Evolutionary conservation across 208 protist genomes (phyloP).

Genomic region (Acanthamoeba sp.): DNA sequence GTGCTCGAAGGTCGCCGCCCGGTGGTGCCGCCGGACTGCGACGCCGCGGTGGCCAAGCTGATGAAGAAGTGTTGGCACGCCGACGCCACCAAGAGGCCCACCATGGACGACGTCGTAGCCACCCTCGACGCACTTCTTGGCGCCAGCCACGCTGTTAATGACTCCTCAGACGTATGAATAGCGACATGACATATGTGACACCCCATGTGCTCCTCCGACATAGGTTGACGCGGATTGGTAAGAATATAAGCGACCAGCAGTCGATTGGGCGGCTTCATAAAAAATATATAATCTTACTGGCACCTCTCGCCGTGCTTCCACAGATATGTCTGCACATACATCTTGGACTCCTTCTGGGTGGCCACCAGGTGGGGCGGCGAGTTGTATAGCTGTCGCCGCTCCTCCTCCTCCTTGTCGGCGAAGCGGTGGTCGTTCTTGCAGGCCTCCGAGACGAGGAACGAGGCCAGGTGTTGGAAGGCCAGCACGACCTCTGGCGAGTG

Average conservation of each 20-base stretch:
- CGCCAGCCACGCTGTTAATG: background rate
- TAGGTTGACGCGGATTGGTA: no score
- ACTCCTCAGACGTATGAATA: no score
- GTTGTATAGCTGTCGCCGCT: slow-evolving; percentile 48
- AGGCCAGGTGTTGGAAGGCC: slow-evolving; percentile 77
- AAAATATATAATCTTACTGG: no score
- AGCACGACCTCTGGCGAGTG: slow-evolving; percentile 79
- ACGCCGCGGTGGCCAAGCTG: background rate
- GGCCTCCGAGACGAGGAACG: slow-evolving; percentile 83
- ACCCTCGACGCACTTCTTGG: background rate
- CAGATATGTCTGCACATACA: slow-evolving; percentile 10
- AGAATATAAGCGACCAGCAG: no score
- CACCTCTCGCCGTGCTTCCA: background rate
- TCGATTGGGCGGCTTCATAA: no score
- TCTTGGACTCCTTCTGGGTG: background rate
- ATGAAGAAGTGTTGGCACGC: slow-evolving; percentile 67
- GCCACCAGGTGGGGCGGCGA: background rate
- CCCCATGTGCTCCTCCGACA: no score
- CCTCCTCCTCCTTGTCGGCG: background rate
- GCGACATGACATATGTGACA: no score
- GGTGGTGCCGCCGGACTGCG: background rate
- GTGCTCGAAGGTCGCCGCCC: slow-evolving; percentile 34
- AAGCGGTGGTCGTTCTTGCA: slow-evolving; percentile 83
- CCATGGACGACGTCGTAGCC: background rate
- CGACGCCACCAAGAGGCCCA: background rate